Evolutionary conservation across 2,329 filamentous ascomycete species (phyloP).

Genomic region (Lasiodiplodia sp.): DNA sequence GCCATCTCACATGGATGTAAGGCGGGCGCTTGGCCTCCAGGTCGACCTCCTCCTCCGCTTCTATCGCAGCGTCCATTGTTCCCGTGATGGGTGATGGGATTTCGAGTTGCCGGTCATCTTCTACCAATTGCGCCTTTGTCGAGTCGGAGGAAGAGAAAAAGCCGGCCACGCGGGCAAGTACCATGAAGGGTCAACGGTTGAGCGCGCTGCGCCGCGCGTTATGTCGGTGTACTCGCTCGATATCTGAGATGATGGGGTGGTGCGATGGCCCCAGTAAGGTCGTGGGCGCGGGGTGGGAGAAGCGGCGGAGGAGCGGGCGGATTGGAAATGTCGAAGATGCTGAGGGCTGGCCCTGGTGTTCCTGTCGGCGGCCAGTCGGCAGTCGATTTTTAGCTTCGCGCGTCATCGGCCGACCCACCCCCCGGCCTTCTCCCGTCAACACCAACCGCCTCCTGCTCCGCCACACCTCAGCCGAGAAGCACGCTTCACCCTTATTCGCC

Average conservation of each 20-base stretch:
- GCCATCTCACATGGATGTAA: constrained; percentile 54
- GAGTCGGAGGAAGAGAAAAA: constrained; percentile 50
- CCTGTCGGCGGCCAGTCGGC: constrained; percentile 17
- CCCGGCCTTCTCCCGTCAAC: constrained; percentile 1
- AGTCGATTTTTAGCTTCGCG: constrained; percentile 24
- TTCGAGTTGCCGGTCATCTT: constrained; percentile 45
- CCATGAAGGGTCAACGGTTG: constrained; percentile 48
- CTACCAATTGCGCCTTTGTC: constrained; percentile 44
- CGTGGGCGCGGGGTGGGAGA: constrained; percentile 5
- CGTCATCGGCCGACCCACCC: constrained; percentile 21
- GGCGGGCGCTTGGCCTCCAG: constrained; percentile 55
- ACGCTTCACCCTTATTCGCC: neutral
- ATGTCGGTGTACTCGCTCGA: constrained; percentile 8
- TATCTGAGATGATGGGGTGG: neutral
- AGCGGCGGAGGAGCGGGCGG: constrained; percentile 10
- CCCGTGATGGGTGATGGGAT: constrained; percentile 38
- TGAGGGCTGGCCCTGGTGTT: constrained; percentile 19
- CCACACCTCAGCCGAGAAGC: neutral
- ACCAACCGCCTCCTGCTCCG: constrained; percentile 6
- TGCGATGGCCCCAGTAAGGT: neutral
- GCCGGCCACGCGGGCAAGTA: constrained; percentile 58
- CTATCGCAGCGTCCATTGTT: constrained; percentile 31
- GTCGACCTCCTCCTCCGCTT: constrained; percentile 43
- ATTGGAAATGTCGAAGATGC: constrained; percentile 16
- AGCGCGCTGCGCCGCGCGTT: constrained; percentile 26